Conservation (phyloP, 805 yeast genomes). For the Tetrapisispora pingtungensis region DNA sequence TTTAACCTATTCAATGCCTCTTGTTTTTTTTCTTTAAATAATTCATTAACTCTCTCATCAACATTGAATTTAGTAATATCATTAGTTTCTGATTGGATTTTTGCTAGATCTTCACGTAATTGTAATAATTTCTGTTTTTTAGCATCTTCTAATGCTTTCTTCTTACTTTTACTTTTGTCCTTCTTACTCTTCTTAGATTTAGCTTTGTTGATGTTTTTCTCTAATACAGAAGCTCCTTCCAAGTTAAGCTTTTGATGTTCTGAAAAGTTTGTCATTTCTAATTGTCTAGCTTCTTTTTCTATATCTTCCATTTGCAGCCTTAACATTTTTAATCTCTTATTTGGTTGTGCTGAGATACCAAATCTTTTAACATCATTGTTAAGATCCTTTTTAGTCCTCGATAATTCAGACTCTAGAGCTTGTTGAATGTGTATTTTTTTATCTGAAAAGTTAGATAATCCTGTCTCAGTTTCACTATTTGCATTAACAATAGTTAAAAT, state of each 20-base stretch:
- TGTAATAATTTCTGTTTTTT: conserved; percentile 47
- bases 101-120: conserved; percentile 47
- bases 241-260: conserved; percentile 29
- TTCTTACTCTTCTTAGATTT: conserved; percentile 4
- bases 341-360: conserved; percentile 52
- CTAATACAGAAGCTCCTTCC: conserved; percentile 9
- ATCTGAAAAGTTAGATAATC: conserved; percentile 4
- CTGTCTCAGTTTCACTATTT: conserved; percentile 23
- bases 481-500: conserved; percentile 54
- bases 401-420: conserved; percentile 27
- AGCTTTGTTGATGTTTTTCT: conserved; percentile 1
- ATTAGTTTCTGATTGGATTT: conserved; percentile 63
- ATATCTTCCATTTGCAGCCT: conserved; percentile 78
- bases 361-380: conserved; percentile 32
- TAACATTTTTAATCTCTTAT: conserved; percentile 59
- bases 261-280: conserved; percentile 77
- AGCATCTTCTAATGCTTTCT: conserved; percentile 34
- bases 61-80: conserved; percentile 60
- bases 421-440: conserved; percentile 22
- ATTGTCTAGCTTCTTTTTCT: conserved; percentile 72
- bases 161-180: conserved; percentile 4
- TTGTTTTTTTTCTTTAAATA: conserved; percentile 48
- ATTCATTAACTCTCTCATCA: conserved; percentile 40
- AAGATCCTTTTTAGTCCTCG: conserved; percentile 32
- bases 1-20: conserved; percentile 63